Conservation (phyloP, 495 filamentous ascomycete species). For the Neurospora sp. region DNA sequence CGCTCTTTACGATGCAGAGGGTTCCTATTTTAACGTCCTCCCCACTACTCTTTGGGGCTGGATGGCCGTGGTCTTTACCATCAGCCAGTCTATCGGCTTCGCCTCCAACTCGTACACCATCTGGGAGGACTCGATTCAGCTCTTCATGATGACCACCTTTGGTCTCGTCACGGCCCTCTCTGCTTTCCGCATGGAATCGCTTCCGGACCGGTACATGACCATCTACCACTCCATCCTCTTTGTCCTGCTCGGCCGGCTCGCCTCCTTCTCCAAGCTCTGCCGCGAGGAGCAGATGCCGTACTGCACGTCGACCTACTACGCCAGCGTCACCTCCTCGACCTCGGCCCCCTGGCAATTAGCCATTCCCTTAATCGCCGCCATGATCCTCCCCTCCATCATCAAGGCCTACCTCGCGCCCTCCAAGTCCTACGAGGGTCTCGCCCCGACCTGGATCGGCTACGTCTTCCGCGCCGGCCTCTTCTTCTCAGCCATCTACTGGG, state of each 20-base stretch:
- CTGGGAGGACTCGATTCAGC: constrained; percentile 94
- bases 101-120: constrained; percentile 98
- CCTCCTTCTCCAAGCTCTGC: constrained; percentile 86
- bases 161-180: constrained; percentile 60
- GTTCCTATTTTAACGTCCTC: constrained; percentile 46
- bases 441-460: constrained; percentile 71
- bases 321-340: constrained; percentile 81
- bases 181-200: constrained; percentile 57
- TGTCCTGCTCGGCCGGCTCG: constrained; percentile 65
- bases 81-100: constrained; percentile 78
- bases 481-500: constrained; percentile 74
- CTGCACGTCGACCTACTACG: constrained; percentile 92
- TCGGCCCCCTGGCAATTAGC: constrained; percentile 83
- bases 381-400: constrained; percentile 68
- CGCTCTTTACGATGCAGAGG: constrained; percentile 41
- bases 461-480: constrained; percentile 69
- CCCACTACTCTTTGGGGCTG: constrained; percentile 80
- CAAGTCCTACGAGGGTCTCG: constrained; percentile 75
- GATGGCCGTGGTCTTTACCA: constrained; percentile 69
- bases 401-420: constrained; percentile 66
- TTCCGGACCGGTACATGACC: constrained; percentile 57
- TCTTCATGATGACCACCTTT: constrained; percentile 86
- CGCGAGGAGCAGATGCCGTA: constrained; percentile 97
- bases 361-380: constrained; percentile 64
- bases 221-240: constrained; percentile 80